Conservation (phyloP, 495 filamentous ascomycete genomes). For the Thozetella sp. region DNA sequence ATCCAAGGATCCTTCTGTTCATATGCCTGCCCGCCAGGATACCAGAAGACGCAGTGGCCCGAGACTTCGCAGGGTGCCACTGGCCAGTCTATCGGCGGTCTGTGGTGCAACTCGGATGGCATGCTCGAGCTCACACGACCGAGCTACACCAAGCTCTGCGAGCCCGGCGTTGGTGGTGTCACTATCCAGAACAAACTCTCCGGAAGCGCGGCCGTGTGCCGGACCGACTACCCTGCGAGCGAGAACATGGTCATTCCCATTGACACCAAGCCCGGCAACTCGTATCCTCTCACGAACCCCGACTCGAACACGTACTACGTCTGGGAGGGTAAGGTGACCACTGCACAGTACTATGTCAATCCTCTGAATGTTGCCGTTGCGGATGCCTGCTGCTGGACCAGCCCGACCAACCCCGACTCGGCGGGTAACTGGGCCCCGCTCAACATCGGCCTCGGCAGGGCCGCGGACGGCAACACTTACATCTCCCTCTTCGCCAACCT, state of each 20-base stretch:
- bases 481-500: slow-evolving; percentile 76
- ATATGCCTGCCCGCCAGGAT: slow-evolving; percentile 89
- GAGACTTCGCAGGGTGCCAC: slow-evolving; percentile 68
- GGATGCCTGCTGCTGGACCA: slow-evolving; percentile 81
- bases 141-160: slow-evolving; percentile 70
- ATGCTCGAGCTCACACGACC: slow-evolving; percentile 79
- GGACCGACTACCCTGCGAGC: slow-evolving; percentile 93
- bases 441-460: slow-evolving; percentile 81
- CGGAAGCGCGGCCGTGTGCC: slow-evolving; percentile 74
- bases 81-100: slow-evolving; percentile 86
- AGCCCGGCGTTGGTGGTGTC: slow-evolving; percentile 69
- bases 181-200: slow-evolving; percentile 72
- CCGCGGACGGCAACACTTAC: slow-evolving; percentile 65
- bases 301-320: slow-evolving; percentile 69
- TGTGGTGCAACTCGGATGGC: slow-evolving; percentile 74
- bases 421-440: slow-evolving; percentile 88
- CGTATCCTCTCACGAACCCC: slow-evolving; percentile 71
- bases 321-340: slow-evolving; percentile 74
- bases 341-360: slow-evolving; percentile 98
- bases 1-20: slow-evolving; percentile 75
- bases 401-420: slow-evolving; percentile 42
- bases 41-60: slow-evolving; percentile 95
- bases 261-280: slow-evolving; percentile 54
- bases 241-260: slow-evolving; percentile 85
- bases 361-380: slow-evolving; percentile 64